Evolutionary conservation across 352 stramenopile species (phyloP), one percentile per base, ranked within the genome.

Genomic region (Pythium periplocum): DNA sequence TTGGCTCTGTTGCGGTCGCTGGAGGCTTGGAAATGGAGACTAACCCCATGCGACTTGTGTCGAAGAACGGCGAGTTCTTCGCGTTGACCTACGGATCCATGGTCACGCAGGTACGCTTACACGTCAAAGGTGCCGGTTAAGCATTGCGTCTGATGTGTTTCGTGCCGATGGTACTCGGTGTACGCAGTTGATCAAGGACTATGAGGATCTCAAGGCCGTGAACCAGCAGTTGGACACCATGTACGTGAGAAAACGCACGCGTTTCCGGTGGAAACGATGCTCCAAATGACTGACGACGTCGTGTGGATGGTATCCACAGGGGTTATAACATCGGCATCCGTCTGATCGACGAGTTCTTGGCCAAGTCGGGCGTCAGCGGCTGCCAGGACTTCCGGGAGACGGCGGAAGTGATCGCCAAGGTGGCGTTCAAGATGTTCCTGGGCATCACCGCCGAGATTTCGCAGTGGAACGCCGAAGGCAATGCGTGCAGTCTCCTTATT

Each of bases 401-500:
- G 11, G 79, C 90, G 33, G 93, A 99, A 49, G 88, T 98, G 32
- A 83, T 99, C 53, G 84, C 93, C 38, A 98, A 98, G 57, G 87
- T 98, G 32, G 96, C 93, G 5, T 98, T 99, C 63, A 97, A 97
- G 67, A 99, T 99, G 96, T 99, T 99, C 63, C 67, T 98, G 26
- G 96, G 96, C n/a, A 86, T 99, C 51, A 92, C 82, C 44, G 88
- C 83, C 36, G 96, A 99, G 37, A 82, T 98, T 4, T 55, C 72
- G 32, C 83, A 92, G 62, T 97, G 94, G 81, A 95, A 96, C 61
- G 68, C 74, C 34, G 86, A 97, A 39, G 77, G 77, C 41, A 93
- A 59, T 4, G 72, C 77, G 4, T 99, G 96, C 63, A 96, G 81
- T 57, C 81, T 99, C 6, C 68, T 98, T 51, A 88, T 99, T 51